Percentiles rank a stretch among this genome's conserved stretches.
These are phyloP conservation scores for Curvularia lunata DNA, from an alignment of 2,329 filamentous ascomycete genomes.

Conservation along the genomic window DNA sequence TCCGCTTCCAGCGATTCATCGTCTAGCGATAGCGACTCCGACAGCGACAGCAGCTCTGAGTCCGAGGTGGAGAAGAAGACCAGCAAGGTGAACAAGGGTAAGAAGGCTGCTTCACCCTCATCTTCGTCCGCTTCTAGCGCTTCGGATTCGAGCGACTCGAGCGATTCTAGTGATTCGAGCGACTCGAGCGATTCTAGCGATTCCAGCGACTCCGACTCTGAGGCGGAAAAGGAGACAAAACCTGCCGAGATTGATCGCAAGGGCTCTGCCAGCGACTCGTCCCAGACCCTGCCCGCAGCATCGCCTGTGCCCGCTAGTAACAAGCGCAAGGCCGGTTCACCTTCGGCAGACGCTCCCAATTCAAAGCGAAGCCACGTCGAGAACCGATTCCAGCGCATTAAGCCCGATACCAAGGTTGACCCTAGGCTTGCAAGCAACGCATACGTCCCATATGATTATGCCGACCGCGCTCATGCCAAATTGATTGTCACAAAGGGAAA, in stretches of 20 bases:
- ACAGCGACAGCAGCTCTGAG: constrained; percentile 22
- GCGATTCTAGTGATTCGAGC: constrained; percentile 37
- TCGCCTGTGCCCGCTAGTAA: constrained; percentile 41
- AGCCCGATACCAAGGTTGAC: constrained; percentile 71
- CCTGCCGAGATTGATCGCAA: constrained; percentile 25
- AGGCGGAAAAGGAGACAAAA: constrained; percentile 10
- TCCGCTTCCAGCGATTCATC: constrained; percentile 37
- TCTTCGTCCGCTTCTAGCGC: constrained; percentile 44
- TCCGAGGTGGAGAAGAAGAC: constrained; percentile 33
- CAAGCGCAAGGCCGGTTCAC: constrained; percentile 52
- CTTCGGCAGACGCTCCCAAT: constrained; percentile 44
- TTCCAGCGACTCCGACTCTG: constrained; percentile 27
- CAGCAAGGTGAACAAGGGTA: constrained; percentile 28
- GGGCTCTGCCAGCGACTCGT: constrained; percentile 57
- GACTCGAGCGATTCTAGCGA: constrained; percentile 32
- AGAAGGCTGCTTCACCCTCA: constrained; percentile 35
- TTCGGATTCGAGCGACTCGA: constrained; percentile 29
- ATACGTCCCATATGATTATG: constrained; percentile 85
- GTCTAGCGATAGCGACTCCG: constrained; percentile 30
- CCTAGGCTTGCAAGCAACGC: constrained; percentile 76
- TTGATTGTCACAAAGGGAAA: constrained; percentile 91
- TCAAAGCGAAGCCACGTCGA: constrained; percentile 41
- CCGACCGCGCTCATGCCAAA: constrained; percentile 84
- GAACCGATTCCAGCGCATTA: constrained; percentile 77
- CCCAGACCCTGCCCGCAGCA: constrained; percentile 42